phyloP scores from a whole-genome alignment of 345 rosid genomes.

The Aethionema arabicum region DNA sequence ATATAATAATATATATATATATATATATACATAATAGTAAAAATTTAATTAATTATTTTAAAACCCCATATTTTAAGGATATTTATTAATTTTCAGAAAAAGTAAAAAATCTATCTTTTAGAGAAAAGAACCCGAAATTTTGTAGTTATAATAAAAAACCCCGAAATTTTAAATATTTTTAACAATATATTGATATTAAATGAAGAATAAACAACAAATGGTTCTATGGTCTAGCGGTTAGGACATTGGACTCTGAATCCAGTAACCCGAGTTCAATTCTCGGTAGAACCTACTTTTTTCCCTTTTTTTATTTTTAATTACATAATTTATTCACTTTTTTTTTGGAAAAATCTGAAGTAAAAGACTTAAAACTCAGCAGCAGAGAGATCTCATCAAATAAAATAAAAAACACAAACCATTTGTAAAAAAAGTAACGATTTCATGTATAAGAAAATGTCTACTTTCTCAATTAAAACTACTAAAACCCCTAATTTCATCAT shows the following conservation, averaged over 20 bases:
- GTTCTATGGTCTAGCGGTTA: conserved; percentile 62
- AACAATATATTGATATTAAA: neutral
- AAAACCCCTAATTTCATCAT: conserved; percentile 33
- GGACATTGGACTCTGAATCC: conserved; percentile 92
- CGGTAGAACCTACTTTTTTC: conserved; percentile 59
- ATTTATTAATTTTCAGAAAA: too few relatives aligned
- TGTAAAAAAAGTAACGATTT: neutral
- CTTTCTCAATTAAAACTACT: conserved; percentile 23
- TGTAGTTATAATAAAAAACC: neutral
- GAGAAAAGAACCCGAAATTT: too few relatives aligned
- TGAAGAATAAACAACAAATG: neutral
- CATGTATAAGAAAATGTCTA: conserved; percentile 21
- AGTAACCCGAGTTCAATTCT: conserved; percentile 92
- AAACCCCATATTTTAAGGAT: too few relatives aligned
- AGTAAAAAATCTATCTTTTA: too few relatives aligned
- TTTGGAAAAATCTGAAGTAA: too few relatives aligned
- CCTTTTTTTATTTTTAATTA: neutral
- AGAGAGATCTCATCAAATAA: too few relatives aligned
- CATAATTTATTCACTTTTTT: neutral
- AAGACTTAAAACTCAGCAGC: too few relatives aligned
- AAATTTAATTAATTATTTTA: too few relatives aligned
- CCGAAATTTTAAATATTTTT: neutral
- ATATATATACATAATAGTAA: too few relatives aligned
- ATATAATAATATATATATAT: too few relatives aligned
- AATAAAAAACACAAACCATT: too few relatives aligned